A percentile compares a stretch with the other conserved stretches of the same genome.
These are phyloP conservation scores for Paecilomyces fulvus DNA, from an alignment of 2,329 filamentous ascomycete genomes.

Conservation along the genomic window DNA sequence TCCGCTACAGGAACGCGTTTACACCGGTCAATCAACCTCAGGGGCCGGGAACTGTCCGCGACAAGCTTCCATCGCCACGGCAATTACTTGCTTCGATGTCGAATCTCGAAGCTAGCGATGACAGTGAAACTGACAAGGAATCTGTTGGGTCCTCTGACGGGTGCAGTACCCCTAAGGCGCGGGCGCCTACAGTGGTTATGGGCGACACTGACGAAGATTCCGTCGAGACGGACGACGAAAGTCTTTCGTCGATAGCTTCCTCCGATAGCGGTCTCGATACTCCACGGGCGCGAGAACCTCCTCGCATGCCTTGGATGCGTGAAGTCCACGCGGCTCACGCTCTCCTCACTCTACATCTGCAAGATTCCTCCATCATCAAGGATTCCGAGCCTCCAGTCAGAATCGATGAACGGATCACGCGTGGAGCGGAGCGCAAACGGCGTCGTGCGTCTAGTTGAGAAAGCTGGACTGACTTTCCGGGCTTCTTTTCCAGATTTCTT, in stretches of 20 bases:
- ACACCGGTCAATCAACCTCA: constrained; percentile 36
- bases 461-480: not conserved
- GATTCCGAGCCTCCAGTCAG: not conserved
- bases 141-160: not conserved
- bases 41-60: constrained; percentile 9
- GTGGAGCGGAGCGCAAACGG: not conserved
- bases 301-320: constrained; percentile 15
- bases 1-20: constrained; percentile 30
- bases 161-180: not conserved
- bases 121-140: not conserved
- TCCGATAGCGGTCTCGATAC: not conserved
- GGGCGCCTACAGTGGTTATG: not conserved
- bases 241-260: not conserved
- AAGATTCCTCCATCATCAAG: constrained; percentile 11
- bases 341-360: constrained; percentile 26
- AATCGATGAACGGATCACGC: not conserved
- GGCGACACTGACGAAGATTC: constrained; percentile 18
- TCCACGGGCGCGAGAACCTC: too few relatives aligned
- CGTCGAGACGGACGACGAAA: constrained; percentile 1
- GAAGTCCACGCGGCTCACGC: constrained; percentile 32
- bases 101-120: constrained; percentile 6
- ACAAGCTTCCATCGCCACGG: constrained; percentile 12
- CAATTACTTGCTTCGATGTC: constrained; percentile 15
- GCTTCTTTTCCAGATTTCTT: not conserved
- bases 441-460: not conserved